These are phyloP conservation scores for Lactifluus hygrophoroides DNA, from an alignment of 768 basidiomycete genomes.

Conservation along the genomic window DNA sequence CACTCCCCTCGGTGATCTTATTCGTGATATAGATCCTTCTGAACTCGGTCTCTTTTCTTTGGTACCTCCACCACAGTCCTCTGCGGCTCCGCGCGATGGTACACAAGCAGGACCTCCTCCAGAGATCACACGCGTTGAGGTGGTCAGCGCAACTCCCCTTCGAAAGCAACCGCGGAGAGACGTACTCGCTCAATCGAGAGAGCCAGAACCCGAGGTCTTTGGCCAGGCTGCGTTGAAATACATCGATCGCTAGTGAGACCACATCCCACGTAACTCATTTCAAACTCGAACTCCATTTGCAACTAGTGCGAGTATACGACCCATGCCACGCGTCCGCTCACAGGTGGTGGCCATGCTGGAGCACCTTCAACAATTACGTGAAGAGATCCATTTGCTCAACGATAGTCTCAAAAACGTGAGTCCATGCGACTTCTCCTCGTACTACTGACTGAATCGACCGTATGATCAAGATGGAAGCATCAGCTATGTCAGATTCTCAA, in stretches of 20 bases:
- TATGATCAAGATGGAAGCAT: slow-evolving; percentile 22
- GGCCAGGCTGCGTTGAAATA: slow-evolving; percentile 69
- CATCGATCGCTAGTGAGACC: slow-evolving; percentile 65
- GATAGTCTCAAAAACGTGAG: slow-evolving; percentile 35
- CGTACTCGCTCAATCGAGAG: slow-evolving; percentile 29
- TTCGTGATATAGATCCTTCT: slow-evolving; percentile 69
- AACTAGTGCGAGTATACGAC: slow-evolving; percentile 31
- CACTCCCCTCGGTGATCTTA: slow-evolving; percentile 60
- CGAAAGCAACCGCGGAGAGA: slow-evolving; percentile 34
- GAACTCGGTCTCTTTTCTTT: slow-evolving; percentile 74
- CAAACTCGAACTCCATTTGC: background rate
- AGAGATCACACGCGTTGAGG: slow-evolving; percentile 55
- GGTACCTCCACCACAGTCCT: slow-evolving; percentile 27
- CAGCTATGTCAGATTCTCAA: slow-evolving; percentile 22
- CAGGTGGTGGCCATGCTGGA: slow-evolving; percentile 33
- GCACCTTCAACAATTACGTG: slow-evolving; percentile 31
- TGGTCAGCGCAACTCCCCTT: slow-evolving; percentile 65
- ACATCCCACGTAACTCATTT: background rate
- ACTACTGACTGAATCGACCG: slow-evolving; percentile 19
- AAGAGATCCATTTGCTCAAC: slow-evolving; percentile 31
- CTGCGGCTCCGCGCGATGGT: slow-evolving; percentile 25
- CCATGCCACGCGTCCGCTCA: slow-evolving; percentile 42
- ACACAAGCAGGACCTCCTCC: slow-evolving; percentile 23
- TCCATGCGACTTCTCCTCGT: background rate
- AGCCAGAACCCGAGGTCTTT: slow-evolving; percentile 66